Percentiles rank a stretch among this genome's conserved stretches.
phyloP scores from a whole-genome alignment of 352 stramenopile genomes.

The Pythium coloratum region DNA sequence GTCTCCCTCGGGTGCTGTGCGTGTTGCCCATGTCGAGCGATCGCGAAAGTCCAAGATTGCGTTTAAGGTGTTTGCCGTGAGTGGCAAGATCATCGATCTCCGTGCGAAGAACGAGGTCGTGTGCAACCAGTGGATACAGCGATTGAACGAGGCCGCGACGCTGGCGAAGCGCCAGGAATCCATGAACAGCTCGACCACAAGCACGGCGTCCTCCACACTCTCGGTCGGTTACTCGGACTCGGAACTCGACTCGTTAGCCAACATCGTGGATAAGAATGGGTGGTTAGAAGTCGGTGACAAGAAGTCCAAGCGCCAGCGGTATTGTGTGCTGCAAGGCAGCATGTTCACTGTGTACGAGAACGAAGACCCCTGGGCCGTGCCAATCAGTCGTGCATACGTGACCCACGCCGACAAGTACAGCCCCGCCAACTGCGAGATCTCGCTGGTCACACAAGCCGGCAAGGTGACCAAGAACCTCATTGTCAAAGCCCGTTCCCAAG shows the following conservation, averaged over 20 bases:
- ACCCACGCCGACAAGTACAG: conserved; percentile 67
- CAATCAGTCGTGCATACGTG: conserved; percentile 75
- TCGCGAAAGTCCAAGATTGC: conserved; percentile 77
- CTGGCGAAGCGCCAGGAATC: conserved; percentile 78
- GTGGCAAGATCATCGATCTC: conserved; percentile 82
- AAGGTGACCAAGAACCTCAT: conserved; percentile 75
- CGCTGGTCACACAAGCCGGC: conserved; percentile 58
- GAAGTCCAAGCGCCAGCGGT: conserved; percentile 71
- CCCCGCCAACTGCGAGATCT: conserved; percentile 58
- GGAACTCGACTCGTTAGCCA: conserved; percentile 65
- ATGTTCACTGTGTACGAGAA: conserved; percentile 87
- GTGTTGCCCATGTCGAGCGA: conserved; percentile 75
- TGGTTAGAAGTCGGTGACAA: conserved; percentile 79
- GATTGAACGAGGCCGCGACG: conserved; percentile 62
- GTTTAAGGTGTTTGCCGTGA: conserved; percentile 83
- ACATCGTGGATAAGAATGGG: conserved; percentile 78
- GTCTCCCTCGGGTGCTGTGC: conserved; percentile 61
- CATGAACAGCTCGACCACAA: conserved; percentile 70
- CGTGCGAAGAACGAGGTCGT: conserved; percentile 76
- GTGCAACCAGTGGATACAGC: conserved; percentile 74
- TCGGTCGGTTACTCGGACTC: conserved; percentile 70
- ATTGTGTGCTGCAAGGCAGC: conserved; percentile 74
- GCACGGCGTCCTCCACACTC: conserved; percentile 65
- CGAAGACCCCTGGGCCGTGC: conserved; percentile 78
- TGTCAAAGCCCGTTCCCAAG: conserved; percentile 60